Evolutionary conservation across 108 stramenopile species (phyloP), one percentile per base, ranked within the genome.

Genomic region (Cafeteria roenbergensis): DNA sequence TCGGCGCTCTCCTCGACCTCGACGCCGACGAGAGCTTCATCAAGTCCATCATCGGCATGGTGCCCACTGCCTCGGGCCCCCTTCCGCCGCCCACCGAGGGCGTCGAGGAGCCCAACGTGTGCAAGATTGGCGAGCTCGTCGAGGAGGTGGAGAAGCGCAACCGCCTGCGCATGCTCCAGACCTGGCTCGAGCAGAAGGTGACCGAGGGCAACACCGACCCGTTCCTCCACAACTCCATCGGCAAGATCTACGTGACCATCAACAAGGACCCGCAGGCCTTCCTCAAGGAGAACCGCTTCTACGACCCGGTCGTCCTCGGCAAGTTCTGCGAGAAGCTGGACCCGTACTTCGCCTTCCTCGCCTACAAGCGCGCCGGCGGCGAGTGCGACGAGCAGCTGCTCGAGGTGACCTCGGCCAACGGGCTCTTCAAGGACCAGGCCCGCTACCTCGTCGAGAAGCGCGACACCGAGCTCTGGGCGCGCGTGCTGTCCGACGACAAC

Each of bases 181-280:
- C 90, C 20, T 99, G 94, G 92, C 92, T 99, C 54, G 98, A 99
- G 80, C 91, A 92, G 25, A 90, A 93, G 71, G 91, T 99, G 37
- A 91, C 98, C 36, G 95, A 93, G 67, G 98, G 98, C 69, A 93
- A 94, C 78, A 95, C 92, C 6, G 95, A 99, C 77, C 86, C 92
- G 57, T 93, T 92, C 58, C 95, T 94, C 22, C 98, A 99, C 90
- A 97, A 99, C 67, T 93, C 95, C 51, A 86, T 99, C 34, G 98
- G 98, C 71, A 99, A 99, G 94, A 99, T 99, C 81, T 97, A 97
- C 87, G 89, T 99, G 54, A 93, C 93, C 31, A 80, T 95, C 66
- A 99, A 99, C 82, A 86, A 88, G 64, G 98, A 99, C 69, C 95
- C 98, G 17, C 87, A 90, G 77, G 82, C 88, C 24, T 99, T 95